phyloP scores from a whole-genome alignment of 108 stramenopile species.

The Cyclostephanos invisitatus region DNA sequence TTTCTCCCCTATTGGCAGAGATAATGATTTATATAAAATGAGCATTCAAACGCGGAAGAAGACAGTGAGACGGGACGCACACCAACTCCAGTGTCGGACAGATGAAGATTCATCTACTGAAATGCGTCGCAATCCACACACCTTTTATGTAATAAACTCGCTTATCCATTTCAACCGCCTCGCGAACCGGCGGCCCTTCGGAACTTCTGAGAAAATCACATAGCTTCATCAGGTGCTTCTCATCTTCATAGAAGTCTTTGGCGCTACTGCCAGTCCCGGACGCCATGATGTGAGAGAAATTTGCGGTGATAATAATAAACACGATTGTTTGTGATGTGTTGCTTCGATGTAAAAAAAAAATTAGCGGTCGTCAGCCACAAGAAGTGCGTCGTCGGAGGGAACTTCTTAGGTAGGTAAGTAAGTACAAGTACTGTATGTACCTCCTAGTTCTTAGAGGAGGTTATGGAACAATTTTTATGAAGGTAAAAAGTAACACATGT shows the following conservation, averaged over 20 bases:
- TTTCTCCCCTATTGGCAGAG: constrained; percentile 77
- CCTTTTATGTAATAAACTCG: constrained; percentile 98
- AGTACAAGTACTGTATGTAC: too few species aligned
- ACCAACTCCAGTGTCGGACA: not conserved
- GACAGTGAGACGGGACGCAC: not conserved
- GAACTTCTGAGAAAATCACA: constrained; percentile 82
- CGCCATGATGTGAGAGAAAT: constrained; percentile 24
- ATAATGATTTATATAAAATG: not conserved
- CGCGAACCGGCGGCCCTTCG: constrained; percentile 85
- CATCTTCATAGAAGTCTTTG: constrained; percentile 76
- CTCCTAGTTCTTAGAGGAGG: too few species aligned
- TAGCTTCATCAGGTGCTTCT: constrained; percentile 79
- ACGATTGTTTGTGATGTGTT: too few species aligned
- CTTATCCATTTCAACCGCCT: constrained; percentile 93
- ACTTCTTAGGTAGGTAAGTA: too few species aligned
- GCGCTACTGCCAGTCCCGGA: constrained; percentile 28
- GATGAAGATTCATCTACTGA: not conserved
- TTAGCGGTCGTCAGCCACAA: too few species aligned
- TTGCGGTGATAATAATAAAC: not conserved
- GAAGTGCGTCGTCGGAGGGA: too few species aligned
- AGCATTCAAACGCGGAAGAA: not conserved
- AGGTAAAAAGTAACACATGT: too few species aligned
- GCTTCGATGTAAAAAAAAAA: too few species aligned
- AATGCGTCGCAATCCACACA: constrained; percentile 41
- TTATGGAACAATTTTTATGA: too few species aligned